Percentiles rank a stretch among this genome's conserved stretches.
Conservation (phyloP, 441 rosid genomes). For the Cnidoscolus chayamansa region DNA sequence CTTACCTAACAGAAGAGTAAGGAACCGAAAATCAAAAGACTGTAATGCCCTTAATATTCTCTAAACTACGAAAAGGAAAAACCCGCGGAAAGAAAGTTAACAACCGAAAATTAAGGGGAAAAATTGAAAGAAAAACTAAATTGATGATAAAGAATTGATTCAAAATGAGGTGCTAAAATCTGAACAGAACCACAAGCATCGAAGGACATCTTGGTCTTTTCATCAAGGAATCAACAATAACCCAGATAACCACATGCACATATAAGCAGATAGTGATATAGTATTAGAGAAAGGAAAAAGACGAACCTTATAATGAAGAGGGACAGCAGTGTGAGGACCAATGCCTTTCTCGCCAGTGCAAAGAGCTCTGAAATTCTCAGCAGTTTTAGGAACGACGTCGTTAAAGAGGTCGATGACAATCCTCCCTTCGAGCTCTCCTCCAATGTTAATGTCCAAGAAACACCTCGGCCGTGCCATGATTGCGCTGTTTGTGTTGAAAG, state of each 20-base stretch:
- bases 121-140: background rate
- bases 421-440: slow-evolving; percentile 91
- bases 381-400: slow-evolving; percentile 87
- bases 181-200: background rate
- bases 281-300: background rate
- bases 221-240: background rate
- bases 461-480: slow-evolving; percentile 63
- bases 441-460: slow-evolving; percentile 82
- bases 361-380: slow-evolving; percentile 86
- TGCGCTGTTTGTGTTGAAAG: background rate
- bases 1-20: background rate
- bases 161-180: background rate
- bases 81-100: too few relatives aligned
- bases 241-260: background rate
- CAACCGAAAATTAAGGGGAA: background rate
- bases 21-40: slow-evolving; percentile 1
- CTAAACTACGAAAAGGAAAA: background rate
- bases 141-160: background rate
- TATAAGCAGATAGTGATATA: background rate
- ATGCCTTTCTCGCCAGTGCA: slow-evolving; percentile 91
- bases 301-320: slow-evolving; percentile 86
- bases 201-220: background rate
- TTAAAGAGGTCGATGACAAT: slow-evolving; percentile 76
- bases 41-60: slow-evolving; percentile 2
- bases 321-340: slow-evolving; percentile 68